Base-by-base conservation (phyloP, 2,329 filamentous ascomycete species). In the Botrytis sinoallii region DNA sequence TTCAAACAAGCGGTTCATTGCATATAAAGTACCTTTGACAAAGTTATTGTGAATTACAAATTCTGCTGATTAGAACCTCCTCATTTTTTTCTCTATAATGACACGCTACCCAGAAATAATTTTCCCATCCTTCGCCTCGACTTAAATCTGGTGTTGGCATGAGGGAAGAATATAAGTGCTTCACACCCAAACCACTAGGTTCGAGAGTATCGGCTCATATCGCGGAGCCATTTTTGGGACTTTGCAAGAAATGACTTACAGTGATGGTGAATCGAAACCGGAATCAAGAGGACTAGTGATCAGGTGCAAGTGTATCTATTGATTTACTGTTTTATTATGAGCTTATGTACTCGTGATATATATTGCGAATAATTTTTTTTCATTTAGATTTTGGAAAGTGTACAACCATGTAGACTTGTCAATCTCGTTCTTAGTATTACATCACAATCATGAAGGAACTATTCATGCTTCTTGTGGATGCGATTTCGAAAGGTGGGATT, bases 21-120 rank as follows among this genome's bases (percentile, higher is more conserved):
- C 6, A n/a, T 6, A n/a, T n/a, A 16, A 14, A n/a, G 25, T n/a
- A n/a, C 2, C 2, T n/a, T 14, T 16, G 2, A 52, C 0, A 3
- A 52, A 6, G 4, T 14, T 5, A 16, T n/a, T n/a, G 10, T 10
- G 6, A 12, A 52, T n/a, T 52, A 3, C 25, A 52, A 25, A 52
- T n/a, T 14, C 10, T 14, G 25, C 12, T 52, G 48, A n/a, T 14
- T 52, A 25, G 10, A 2, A 52, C 2, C 25, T 52, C 4, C 1
- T n/a, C 4, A 1, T 52, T 6, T 52, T 12, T 52, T 48, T 48
- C 46, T 25, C 4, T 48, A 12, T 1, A 48, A 48, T 48, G 8
- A 10, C 9, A 25, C 46, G 46, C 22, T 4, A 48, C 22, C 9
- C 9, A 2, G 12, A 3, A 48, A 48, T 22, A 4, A 1, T 48